Conservation (phyloP, 768 basidiomycete species). For the Trametopsis cervina region DNA sequence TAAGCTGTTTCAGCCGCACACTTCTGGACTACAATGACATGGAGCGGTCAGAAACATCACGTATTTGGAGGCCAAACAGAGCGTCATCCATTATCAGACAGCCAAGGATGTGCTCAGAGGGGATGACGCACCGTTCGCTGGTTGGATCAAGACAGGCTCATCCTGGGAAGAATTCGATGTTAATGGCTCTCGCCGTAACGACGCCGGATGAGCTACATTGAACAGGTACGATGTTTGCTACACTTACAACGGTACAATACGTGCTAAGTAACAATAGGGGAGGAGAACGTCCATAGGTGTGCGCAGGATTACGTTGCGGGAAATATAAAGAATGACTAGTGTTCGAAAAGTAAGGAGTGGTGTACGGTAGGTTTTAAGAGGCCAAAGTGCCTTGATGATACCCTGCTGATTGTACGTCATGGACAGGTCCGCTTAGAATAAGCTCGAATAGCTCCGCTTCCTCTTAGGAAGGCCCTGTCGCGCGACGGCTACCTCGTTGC, state of each 20-base stretch:
- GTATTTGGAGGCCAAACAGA: conserved; percentile 41
- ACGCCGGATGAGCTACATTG: too few species aligned
- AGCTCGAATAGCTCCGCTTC: background rate
- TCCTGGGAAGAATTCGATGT: conserved; percentile 45
- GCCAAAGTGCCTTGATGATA: too few species aligned
- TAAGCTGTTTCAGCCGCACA: conserved; percentile 1
- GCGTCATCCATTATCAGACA: conserved; percentile 37
- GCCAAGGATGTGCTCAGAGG: conserved; percentile 45
- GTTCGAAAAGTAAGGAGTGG: background rate
- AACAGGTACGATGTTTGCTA: too few species aligned
- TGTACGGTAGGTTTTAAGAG: background rate
- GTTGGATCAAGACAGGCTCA: conserved; percentile 54
- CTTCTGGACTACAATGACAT: too few species aligned
- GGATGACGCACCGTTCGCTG: conserved; percentile 41
- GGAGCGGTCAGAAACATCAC: conserved; percentile 15
- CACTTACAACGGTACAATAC: too few species aligned
- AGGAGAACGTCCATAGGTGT: too few species aligned
- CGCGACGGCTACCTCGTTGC: background rate
- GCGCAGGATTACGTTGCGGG: too few species aligned
- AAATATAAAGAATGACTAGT: background rate
- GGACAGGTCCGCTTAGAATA: background rate
- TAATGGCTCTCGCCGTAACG: background rate
- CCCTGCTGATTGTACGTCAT: too few species aligned
- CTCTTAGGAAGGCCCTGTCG: conserved; percentile 8
- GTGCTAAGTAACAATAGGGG: too few species aligned